These are phyloP conservation scores for Canna indica DNA, from an alignment of 176 grass and related monocot genomes.

Conservation along the genomic window DNA sequence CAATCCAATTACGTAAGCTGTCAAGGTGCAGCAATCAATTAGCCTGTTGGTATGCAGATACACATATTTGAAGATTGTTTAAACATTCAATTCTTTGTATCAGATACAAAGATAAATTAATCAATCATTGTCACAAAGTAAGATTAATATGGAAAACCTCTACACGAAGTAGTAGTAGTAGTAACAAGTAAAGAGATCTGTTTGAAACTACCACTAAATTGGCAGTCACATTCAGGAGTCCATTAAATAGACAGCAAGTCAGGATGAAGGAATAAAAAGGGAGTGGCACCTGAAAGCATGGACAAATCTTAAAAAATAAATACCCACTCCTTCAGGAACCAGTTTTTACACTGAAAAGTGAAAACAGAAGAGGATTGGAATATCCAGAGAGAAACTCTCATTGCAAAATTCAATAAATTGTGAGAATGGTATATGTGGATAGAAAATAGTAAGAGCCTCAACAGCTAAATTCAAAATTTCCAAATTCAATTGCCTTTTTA, in stretches of 20 bases:
- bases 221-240: not conserved
- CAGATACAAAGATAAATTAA: conserved; percentile 1
- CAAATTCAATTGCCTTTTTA: not conserved
- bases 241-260: not conserved
- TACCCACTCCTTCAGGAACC: no score
- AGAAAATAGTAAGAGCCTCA: not conserved
- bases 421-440: not conserved
- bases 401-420: not conserved
- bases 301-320: not conserved
- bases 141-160: not conserved
- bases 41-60: not conserved
- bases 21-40: not conserved
- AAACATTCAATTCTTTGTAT: not conserved
- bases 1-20: conserved; percentile 73
- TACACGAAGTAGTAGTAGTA: not conserved
- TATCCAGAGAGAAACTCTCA: not conserved
- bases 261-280: not conserved
- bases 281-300: not conserved
- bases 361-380: no score
- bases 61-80: not conserved
- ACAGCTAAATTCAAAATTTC: not conserved
- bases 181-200: not conserved
- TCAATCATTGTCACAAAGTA: not conserved
- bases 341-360: no score
- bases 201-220: not conserved